Evolutionary conservation across 768 basidiomycete genomes (phyloP).

Genomic region (Mrakia blollopis): DNA sequence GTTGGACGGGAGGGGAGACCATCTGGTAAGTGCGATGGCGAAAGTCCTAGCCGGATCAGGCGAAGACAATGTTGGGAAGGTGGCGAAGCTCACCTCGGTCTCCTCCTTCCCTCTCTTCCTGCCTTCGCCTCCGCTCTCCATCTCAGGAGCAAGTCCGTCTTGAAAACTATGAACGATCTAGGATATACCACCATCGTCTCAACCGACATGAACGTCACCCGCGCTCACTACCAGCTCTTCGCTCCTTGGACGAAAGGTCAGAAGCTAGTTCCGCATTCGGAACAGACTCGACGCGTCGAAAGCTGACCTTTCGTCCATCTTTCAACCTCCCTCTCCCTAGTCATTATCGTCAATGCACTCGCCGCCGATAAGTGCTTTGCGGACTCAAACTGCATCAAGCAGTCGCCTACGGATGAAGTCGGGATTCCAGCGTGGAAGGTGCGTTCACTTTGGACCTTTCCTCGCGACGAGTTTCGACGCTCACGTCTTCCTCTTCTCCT

Average conservation of each 20-base stretch:
- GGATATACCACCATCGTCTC: not conserved
- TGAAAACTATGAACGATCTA: not conserved
- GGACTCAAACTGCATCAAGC: not conserved
- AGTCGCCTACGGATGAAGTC: not conserved
- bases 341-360: not conserved
- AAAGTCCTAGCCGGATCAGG: too few relatives aligned
- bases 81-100: not conserved
- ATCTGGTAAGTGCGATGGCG: too few relatives aligned
- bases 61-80: not conserved
- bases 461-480: too few relatives aligned
- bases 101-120: not conserved
- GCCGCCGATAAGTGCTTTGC: not conserved
- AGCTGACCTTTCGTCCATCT: not conserved
- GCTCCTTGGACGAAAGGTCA: not conserved
- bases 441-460: too few relatives aligned
- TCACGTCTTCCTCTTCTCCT: too few relatives aligned
- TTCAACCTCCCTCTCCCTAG: not conserved
- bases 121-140: too few relatives aligned
- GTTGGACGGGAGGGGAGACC: not conserved
- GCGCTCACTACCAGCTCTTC: not conserved
- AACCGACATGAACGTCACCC: not conserved
- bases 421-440: not conserved
- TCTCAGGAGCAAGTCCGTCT: not conserved
- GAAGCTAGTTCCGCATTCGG: not conserved
- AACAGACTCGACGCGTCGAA: not conserved